phyloP scores from a whole-genome alignment of 306 rosid genomes.

The Alnus rubra region DNA sequence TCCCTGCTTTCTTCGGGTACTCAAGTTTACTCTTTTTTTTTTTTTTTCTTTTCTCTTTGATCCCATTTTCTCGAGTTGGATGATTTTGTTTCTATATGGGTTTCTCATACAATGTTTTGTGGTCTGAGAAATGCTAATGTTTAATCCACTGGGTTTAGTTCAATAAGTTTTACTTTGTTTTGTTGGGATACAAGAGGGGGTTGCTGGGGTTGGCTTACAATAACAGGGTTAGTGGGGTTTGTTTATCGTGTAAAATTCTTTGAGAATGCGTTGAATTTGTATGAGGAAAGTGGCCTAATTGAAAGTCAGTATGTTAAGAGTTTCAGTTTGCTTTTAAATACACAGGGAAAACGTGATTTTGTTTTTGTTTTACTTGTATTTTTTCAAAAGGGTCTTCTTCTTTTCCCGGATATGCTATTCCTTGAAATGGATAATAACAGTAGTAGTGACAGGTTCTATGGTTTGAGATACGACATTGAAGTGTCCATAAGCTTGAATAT shows the following conservation, averaged over 20 bases:
- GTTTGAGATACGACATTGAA: background rate
- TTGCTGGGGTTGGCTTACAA: background rate
- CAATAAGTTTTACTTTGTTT: background rate
- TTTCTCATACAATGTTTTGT: background rate
- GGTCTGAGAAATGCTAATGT: background rate
- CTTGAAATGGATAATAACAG: background rate
- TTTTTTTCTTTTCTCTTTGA: background rate
- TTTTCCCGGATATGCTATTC: background rate
- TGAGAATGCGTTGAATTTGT: background rate
- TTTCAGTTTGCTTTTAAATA: background rate
- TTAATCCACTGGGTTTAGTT: background rate
- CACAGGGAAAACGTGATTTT: background rate
- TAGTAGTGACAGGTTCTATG: background rate
- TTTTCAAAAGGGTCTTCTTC: background rate
- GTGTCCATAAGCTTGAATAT: background rate
- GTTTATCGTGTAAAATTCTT: background rate
- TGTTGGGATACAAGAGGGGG: background rate
- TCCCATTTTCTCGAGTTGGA: background rate
- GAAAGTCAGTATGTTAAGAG: too few species aligned
- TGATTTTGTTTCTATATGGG: background rate
- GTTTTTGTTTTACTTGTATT: background rate
- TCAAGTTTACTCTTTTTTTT: background rate
- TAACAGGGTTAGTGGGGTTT: background rate
- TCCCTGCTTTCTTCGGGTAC: slow-evolving; percentile 88
- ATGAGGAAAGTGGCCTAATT: background rate